Conservation (phyloP, 768 basidiomycete species). For the Dentipellis fragilis region DNA sequence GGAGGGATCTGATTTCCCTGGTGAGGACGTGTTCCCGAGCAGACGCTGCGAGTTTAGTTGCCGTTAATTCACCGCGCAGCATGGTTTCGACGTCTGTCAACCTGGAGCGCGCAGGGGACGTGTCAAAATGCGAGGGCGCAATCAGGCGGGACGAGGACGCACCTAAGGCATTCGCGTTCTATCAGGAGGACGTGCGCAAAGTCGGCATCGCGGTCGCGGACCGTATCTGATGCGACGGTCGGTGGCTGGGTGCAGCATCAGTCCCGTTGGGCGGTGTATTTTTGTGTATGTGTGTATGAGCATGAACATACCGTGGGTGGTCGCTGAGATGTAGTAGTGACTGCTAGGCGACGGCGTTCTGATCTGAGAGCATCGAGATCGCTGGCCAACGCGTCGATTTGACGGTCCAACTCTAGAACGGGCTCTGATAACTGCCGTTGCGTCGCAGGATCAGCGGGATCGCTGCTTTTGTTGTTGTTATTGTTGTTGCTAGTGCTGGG, state of each 20-base stretch:
- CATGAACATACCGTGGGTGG: background rate
- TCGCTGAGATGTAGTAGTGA: background rate
- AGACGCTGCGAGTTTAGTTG: background rate
- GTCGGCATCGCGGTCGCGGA: background rate
- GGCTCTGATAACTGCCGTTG: too few relatives aligned
- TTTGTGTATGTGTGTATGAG: background rate
- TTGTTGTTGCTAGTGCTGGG: too few relatives aligned
- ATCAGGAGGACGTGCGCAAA: constrained; percentile 8
- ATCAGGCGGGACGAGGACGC: background rate
- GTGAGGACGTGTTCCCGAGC: background rate
- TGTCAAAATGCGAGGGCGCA: background rate
- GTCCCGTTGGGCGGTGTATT: background rate
- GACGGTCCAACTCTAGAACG: background rate
- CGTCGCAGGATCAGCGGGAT: too few relatives aligned
- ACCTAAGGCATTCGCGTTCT: constrained; percentile 15
- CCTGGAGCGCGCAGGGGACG: constrained; percentile 5
- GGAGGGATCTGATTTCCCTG: background rate
- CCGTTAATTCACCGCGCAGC: constrained; percentile 4
- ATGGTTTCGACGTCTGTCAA: constrained; percentile 6
- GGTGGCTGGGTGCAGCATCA: background rate
- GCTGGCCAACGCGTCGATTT: background rate
- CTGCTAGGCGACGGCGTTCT: background rate
- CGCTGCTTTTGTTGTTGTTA: too few relatives aligned
- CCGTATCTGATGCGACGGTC: background rate
- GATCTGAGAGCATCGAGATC: background rate